Evolutionary conservation across 768 basidiomycete species (phyloP), one percentile per base, ranked within the genome.

Genomic region (Serendipita sp.): DNA sequence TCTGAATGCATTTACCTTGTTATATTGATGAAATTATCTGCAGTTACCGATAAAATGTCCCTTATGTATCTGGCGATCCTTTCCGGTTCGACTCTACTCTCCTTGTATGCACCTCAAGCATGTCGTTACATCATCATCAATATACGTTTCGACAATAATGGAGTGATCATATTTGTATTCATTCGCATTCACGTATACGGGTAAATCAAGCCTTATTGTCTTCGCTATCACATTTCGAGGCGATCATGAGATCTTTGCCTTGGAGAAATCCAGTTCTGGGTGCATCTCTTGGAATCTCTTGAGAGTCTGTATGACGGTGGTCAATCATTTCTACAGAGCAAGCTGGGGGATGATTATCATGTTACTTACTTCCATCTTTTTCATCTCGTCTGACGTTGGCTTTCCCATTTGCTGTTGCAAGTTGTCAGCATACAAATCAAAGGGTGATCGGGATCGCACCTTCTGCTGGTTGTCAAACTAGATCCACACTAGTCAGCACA

Each of bases 191-290:
- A 41, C 38, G 38, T 48, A 18, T 16, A 37, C 63, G 56, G 32
- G 16, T 34, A 45, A 51, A 58, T 16, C 7, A 3, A 15, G 7
- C 8, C 13, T 5, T 24, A 5, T 47, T 8, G 16, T 30, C 15
- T 48, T 46, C 18, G 4, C 2, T 10, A 24, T 10, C 8, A 32
- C 16, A 60, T 28, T 24, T 28, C 2, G 24, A n/a, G 28, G 11
- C n/a, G 56, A n/a, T 37, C 77, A 92, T 67, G 86, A 86, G 64
- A 92, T 88, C 73, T 92, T 92, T 8, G 89, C 92, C 11, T 93
- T 86, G 32, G 88, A 89, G 73, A 97, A 94, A 74, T 97, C 94
- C 70, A 97, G 79, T 73, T 97, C 94, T 0, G 94, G 94, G 73
- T 97, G 93, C 45, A 83, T 82, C 1, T 78, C 84, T 76, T 93